A percentile compares a stretch with the other conserved stretches of the same genome.
These are phyloP conservation scores for Cylindrodendrum hubeiense DNA, from an alignment of 2,329 filamentous ascomycete genomes.

Conservation along the genomic window DNA sequence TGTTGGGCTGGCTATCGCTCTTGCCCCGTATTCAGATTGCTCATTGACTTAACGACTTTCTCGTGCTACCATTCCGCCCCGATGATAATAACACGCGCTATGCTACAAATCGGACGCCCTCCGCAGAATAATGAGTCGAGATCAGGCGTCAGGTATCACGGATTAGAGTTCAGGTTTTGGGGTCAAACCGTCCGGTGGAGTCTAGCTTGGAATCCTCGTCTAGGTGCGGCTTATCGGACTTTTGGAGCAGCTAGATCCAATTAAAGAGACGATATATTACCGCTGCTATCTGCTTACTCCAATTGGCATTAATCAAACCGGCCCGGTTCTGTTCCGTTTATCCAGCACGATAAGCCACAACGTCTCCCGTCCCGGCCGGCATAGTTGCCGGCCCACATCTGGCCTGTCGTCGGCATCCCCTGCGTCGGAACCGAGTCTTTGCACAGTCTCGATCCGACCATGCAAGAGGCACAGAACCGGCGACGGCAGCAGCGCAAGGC, in stretches of 20 bases:
- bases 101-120: neutral
- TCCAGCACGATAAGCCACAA: neutral
- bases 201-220: neutral
- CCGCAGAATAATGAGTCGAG: conserved; percentile 7
- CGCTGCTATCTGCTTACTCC: neutral
- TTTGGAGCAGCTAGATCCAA: neutral
- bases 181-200: conserved; percentile 1
- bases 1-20: too few species aligned
- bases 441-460: neutral
- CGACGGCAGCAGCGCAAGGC: conserved; percentile 48
- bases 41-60: neutral
- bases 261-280: neutral
- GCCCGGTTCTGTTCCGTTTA: neutral
- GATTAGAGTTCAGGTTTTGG: conserved; percentile 3
- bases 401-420: neutral
- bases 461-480: conserved; percentile 21
- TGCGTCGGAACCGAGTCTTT: conserved; percentile 7
- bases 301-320: neutral
- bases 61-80: neutral
- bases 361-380: neutral
- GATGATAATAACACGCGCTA: neutral
- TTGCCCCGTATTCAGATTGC: too few species aligned
- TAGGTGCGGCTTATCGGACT: neutral
- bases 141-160: neutral
- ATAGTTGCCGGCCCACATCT: neutral